Percentiles rank a stretch among this genome's conserved stretches.
These are phyloP conservation scores for Rhodocollybia butyracea DNA, from an alignment of 768 basidiomycete genomes.

Conservation along the genomic window DNA sequence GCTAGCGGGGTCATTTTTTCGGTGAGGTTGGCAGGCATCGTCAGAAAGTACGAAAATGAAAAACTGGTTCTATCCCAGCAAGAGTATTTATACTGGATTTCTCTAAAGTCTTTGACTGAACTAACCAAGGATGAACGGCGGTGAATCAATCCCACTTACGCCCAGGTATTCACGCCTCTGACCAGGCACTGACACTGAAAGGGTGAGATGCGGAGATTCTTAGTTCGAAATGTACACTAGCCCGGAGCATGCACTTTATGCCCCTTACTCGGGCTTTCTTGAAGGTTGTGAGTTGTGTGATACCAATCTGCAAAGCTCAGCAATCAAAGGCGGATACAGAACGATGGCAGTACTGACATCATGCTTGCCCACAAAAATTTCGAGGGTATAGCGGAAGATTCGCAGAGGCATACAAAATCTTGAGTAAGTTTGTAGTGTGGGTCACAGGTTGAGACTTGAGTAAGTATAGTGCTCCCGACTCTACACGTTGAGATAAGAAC, in stretches of 20 bases:
- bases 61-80: not conserved
- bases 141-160: not conserved
- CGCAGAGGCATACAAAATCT: not conserved
- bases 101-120: not conserved
- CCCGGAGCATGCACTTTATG: not conserved
- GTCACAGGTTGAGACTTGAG: too few species aligned
- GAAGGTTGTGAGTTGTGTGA: not conserved
- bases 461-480: too few species aligned
- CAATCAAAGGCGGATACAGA: too few species aligned
- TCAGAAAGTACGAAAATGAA: not conserved
- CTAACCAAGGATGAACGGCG: not conserved
- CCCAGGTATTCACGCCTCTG: not conserved
- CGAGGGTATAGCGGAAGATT: not conserved
- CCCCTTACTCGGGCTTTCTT: not conserved
- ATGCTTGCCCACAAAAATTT: not conserved
- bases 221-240: not conserved
- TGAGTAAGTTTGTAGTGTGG: too few species aligned
- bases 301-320: not conserved
- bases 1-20: conserved; percentile 1
- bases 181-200: not conserved
- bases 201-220: not conserved
- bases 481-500: too few species aligned
- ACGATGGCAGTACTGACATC: too few species aligned
- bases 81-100: not conserved
- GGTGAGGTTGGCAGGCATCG: conserved; percentile 23